These are phyloP conservation scores for Botryotinia calthae DNA, from an alignment of 2,329 filamentous ascomycete genomes.

Conservation along the genomic window DNA sequence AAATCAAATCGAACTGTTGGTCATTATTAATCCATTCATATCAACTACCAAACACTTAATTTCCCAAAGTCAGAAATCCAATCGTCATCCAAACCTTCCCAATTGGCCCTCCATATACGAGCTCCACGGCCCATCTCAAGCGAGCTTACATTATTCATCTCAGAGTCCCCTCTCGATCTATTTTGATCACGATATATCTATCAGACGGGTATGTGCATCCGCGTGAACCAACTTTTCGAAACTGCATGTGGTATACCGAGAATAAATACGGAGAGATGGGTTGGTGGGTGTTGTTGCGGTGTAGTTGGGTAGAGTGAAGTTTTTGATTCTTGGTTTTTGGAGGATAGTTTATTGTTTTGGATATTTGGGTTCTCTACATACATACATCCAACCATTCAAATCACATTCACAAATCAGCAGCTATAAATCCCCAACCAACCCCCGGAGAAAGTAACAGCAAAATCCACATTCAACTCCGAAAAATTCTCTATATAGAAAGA, in stretches of 20 bases:
- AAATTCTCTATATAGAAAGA: not conserved
- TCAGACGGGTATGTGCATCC: not conserved
- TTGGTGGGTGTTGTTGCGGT: not conserved
- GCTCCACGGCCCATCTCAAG: not conserved
- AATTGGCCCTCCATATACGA: not conserved
- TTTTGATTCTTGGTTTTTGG: not conserved
- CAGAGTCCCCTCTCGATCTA: not conserved
- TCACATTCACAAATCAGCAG: not conserved
- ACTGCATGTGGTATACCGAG: not conserved
- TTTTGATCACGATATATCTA: not conserved
- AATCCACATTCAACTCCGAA: not conserved
- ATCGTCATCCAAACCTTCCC: not conserved
- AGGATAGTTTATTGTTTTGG: not conserved
- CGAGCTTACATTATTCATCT: slow-evolving; percentile 1
- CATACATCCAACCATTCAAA: too few species aligned
- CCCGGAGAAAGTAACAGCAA: not conserved
- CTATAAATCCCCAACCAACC: not conserved
- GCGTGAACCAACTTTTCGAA: not conserved
- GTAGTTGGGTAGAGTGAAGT: not conserved
- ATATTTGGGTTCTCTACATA: too few species aligned
- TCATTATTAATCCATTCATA: too few species aligned
- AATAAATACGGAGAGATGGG: not conserved
- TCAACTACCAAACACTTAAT: too few species aligned
- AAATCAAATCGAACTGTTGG: too few species aligned
- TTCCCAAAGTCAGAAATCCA: too few species aligned